Evolutionary conservation across 75 land plant genomes (phyloP).

Genomic region (Azolla pinnata): DNA sequence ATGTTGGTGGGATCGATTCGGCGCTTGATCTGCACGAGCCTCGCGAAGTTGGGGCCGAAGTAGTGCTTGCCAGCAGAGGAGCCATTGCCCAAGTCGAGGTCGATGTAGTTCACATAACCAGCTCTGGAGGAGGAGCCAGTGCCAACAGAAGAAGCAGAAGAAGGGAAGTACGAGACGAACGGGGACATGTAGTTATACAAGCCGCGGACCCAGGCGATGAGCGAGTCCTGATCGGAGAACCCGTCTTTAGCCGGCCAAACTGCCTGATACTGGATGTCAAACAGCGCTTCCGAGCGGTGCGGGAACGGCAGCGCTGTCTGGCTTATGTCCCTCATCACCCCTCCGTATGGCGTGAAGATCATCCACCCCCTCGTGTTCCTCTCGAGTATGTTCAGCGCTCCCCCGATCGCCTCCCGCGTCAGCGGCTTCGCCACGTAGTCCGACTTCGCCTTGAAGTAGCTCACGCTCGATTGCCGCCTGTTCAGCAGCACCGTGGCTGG

Average conservation of each 20-base stretch:
- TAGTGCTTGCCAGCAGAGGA: slow-evolving; percentile 13
- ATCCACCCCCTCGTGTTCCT: not conserved
- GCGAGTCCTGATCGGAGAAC: not conserved
- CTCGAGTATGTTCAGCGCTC: slow-evolving; percentile 1
- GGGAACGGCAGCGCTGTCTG: slow-evolving; percentile 2
- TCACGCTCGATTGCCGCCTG: slow-evolving; percentile 3
- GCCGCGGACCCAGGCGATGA: slow-evolving; percentile 11
- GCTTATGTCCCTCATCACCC: not conserved
- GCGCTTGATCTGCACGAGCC: slow-evolving; percentile 9
- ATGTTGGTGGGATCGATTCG: slow-evolving; percentile 13
- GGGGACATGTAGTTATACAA: slow-evolving; percentile 17
- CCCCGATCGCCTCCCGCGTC: slow-evolving; percentile 8
- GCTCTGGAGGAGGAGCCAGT: no score
- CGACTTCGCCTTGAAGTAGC: slow-evolving; percentile 26
- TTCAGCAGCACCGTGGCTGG: slow-evolving; percentile 8
- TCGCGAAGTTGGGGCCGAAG: slow-evolving; percentile 5
- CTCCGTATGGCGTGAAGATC: slow-evolving; percentile 11
- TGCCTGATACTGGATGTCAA: slow-evolving; percentile 5
- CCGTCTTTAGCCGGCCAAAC: not conserved
- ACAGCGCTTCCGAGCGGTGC: not conserved
- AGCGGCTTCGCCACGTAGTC: slow-evolving; percentile 30
- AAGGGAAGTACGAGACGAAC: slow-evolving; percentile 5
- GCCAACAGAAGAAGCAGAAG: no score
- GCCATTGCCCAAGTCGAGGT: slow-evolving; percentile 16
- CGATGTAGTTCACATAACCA: slow-evolving; percentile 13